A percentile compares a stretch with the other conserved stretches of the same genome.
phyloP scores from a whole-genome alignment of 2,329 filamentous ascomycete species.

The Harringtonia lauricola region DNA sequence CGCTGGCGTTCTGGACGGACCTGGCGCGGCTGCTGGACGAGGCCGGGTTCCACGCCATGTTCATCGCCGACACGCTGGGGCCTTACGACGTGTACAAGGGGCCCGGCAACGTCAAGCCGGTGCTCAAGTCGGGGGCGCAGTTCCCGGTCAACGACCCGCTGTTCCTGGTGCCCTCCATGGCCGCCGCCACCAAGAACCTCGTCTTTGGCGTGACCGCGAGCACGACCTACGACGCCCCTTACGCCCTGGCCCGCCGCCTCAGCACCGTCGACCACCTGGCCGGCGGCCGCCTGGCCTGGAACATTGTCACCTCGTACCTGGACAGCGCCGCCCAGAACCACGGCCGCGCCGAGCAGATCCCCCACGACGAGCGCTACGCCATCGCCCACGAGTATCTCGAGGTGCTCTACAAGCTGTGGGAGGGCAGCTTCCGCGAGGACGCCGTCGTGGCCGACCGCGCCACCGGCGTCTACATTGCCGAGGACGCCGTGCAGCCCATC shows the following conservation, averaged over 20 bases:
- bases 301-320: slow-evolving; percentile 16
- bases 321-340: slow-evolving; percentile 11
- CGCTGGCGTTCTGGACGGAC: slow-evolving; percentile 48
- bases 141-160: slow-evolving; percentile 64
- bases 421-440: slow-evolving; percentile 7
- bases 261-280: slow-evolving; percentile 11
- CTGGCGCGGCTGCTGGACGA: slow-evolving; percentile 48
- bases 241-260: slow-evolving; percentile 9
- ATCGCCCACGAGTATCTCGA: slow-evolving; percentile 14
- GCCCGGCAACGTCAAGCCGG: slow-evolving; percentile 34
- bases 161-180: slow-evolving; percentile 25
- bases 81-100: slow-evolving; percentile 62
- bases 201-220: slow-evolving; percentile 11
- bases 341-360: slow-evolving; percentile 5
- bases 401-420: slow-evolving; percentile 10
- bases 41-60: slow-evolving; percentile 52
- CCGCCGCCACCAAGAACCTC: slow-evolving; percentile 10
- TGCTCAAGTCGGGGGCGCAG: slow-evolving; percentile 51
- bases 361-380: slow-evolving; percentile 15
- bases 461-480: slow-evolving; percentile 4
- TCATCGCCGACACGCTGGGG: slow-evolving; percentile 34
- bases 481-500: slow-evolving; percentile 7
- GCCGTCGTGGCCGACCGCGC: slow-evolving; percentile 8
- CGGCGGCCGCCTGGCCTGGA: slow-evolving; percentile 28
- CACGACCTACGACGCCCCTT: slow-evolving; percentile 12